Conservation (phyloP, 805 yeast genomes). For the Yarrowia sp. region DNA sequence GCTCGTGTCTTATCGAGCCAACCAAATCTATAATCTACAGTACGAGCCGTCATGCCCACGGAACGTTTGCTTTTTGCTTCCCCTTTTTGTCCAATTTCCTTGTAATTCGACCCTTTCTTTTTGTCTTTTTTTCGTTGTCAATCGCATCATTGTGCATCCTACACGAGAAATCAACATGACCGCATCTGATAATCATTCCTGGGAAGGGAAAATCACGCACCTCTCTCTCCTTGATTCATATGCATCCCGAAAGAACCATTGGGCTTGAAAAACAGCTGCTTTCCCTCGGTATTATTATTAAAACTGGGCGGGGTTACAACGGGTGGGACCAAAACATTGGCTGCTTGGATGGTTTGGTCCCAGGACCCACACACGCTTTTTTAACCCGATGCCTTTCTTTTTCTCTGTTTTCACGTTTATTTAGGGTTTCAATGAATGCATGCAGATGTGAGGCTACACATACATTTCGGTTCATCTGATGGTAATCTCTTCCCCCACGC, state of each 20-base stretch:
- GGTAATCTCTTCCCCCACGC: not conserved
- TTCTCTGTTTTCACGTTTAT: not conserved
- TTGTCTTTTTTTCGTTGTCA: slow-evolving; percentile 8
- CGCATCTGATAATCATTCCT: slow-evolving; percentile 12
- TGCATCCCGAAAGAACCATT: too few relatives aligned
- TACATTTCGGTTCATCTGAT: not conserved
- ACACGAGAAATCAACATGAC: not conserved
- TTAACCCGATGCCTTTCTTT: slow-evolving; percentile 13
- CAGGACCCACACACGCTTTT: not conserved
- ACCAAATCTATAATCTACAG: too few relatives aligned
- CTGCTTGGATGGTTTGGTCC: too few relatives aligned
- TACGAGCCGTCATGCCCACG: not conserved
- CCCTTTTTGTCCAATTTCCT: not conserved
- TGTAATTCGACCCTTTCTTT: not conserved
- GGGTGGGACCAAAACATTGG: too few relatives aligned
- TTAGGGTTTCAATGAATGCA: slow-evolving; percentile 1
- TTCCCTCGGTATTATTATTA: too few relatives aligned
- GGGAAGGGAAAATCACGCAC: not conserved
- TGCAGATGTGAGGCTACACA: slow-evolving; percentile 7
- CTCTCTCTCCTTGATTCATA: too few relatives aligned
- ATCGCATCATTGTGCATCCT: slow-evolving; percentile 2
- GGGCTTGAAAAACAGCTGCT: too few relatives aligned
- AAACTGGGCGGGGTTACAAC: too few relatives aligned
- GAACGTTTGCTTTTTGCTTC: not conserved
- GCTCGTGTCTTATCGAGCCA: not conserved